Percentiles rank a stretch among this genome's conserved stretches.
phyloP scores from a whole-genome alignment of 192 early-diverging fungal genomes.

The Gorgonomyces haynaldii region DNA sequence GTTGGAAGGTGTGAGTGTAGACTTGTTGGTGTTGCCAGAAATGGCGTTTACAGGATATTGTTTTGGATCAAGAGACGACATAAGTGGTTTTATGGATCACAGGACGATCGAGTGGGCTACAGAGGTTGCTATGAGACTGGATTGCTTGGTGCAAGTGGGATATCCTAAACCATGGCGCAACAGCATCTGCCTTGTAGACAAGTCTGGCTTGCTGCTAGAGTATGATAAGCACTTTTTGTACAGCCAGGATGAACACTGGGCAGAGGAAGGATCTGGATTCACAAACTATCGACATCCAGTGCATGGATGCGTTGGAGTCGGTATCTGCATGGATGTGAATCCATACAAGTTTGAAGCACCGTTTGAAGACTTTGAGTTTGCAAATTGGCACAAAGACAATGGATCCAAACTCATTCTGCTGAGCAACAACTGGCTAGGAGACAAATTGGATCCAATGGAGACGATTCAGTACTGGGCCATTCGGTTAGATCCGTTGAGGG shows the following conservation, averaged over 20 bases:
- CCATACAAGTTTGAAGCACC: slow-evolving; percentile 55
- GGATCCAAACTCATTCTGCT: slow-evolving; percentile 38
- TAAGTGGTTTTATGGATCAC: slow-evolving; percentile 42
- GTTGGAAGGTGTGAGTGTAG: too few species aligned
- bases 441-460: slow-evolving; percentile 3
- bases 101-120: background rate
- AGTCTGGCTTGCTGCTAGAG: slow-evolving; percentile 32
- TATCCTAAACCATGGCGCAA: slow-evolving; percentile 59
- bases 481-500: slow-evolving; percentile 14
- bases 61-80: slow-evolving; percentile 44
- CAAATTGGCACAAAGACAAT: slow-evolving; percentile 41
- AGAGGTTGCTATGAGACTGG: slow-evolving; percentile 33
- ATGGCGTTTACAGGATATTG: slow-evolving; percentile 69
- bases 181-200: slow-evolving; percentile 41
- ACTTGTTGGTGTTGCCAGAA: slow-evolving; percentile 64
- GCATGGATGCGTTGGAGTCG: slow-evolving; percentile 40
- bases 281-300: background rate
- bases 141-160: slow-evolving; percentile 53
- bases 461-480: slow-evolving; percentile 21
- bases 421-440: slow-evolving; percentile 62
- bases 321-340: slow-evolving; percentile 80
- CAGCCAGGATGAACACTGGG: slow-evolving; percentile 64
- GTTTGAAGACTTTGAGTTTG: slow-evolving; percentile 61
- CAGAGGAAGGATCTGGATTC: slow-evolving; percentile 55
- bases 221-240: slow-evolving; percentile 67